These are phyloP conservation scores for Actinidia arguta DNA, from an alignment of 179 eudicot species.

Conservation along the genomic window DNA sequence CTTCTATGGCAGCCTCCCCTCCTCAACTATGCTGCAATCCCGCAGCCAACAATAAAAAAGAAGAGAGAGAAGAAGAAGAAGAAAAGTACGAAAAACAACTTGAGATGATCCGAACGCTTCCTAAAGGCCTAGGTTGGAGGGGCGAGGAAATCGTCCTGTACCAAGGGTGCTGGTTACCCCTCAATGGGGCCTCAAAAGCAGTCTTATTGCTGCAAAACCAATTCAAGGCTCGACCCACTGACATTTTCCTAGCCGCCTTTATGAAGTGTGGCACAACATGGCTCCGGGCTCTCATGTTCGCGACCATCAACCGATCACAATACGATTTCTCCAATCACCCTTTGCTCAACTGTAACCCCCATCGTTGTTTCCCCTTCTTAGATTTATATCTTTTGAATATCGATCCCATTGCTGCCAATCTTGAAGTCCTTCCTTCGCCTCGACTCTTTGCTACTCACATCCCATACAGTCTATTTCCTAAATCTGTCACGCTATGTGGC, in stretches of 20 bases:
- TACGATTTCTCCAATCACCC: slow-evolving; percentile 36
- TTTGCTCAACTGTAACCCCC: slow-evolving; percentile 41
- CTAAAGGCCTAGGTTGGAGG: slow-evolving; percentile 36
- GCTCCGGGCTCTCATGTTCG: slow-evolving; percentile 46
- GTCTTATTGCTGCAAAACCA: slow-evolving; percentile 35
- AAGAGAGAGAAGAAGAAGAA: no score
- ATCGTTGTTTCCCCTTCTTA: slow-evolving; percentile 47
- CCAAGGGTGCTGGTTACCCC: slow-evolving; percentile 37
- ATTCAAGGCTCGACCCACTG: slow-evolving; percentile 37
- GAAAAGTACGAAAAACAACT: background rate
- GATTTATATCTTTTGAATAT: slow-evolving; percentile 35
- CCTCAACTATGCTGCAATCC: background rate
- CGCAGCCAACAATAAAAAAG: background rate
- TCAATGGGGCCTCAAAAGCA: background rate
- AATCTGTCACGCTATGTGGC: slow-evolving; percentile 24
- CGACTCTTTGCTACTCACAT: slow-evolving; percentile 52
- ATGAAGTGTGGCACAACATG: slow-evolving; percentile 55
- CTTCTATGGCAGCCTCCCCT: no score
- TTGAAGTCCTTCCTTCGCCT: slow-evolving; percentile 3
- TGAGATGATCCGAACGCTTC: slow-evolving; percentile 25
- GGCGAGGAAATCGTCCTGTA: slow-evolving; percentile 27
- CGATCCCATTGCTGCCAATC: background rate
- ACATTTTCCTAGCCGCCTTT: slow-evolving; percentile 37
- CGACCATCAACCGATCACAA: slow-evolving; percentile 25
- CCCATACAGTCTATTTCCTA: slow-evolving; percentile 43